Evolutionary conservation across 306 rosid genomes (phyloP), one percentile per base, ranked within the genome.

Genomic region (Cyamopsis tetragonoloba): DNA sequence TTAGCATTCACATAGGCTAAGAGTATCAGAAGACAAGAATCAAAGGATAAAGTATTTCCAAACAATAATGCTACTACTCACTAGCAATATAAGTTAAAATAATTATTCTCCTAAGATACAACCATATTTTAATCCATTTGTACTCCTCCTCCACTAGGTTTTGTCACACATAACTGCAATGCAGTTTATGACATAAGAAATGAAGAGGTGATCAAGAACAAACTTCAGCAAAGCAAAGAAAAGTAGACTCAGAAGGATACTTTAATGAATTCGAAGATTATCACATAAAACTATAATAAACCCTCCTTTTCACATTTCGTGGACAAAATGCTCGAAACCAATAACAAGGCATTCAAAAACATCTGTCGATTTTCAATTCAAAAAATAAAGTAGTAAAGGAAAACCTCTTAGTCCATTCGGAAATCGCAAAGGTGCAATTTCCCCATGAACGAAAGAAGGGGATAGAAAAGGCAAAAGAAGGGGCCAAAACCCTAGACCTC

Each of bases 401-500:
- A 67, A 66, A n/a, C n/a, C 5, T 51, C 20, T 17, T 4, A 38
- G 39, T 31, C 15, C 27, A 62, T 58, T 38, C 24, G 1, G 34
- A 35, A 57, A 56, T 47, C 13, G 30, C 20, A 28, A 20, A 53
- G 51, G 62, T 9, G 13, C 7, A 55, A 51, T 48, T 28, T 44
- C 34, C 5, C 11, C 9, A 20, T 19, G 37, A 18, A 58, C 6
- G 47, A 58, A 67, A 44, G 13, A 63, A 2, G 4, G 8, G 10
- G 38, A 66, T 60, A 19, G 15, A 31, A 39, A 41, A 17, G 15
- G 15, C 14, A 6, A 46, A 7, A 5, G 32, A 44, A 13, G 9
- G 39, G 3, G 77, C 24, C 28, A 69, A 79, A 79, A 68, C 83
- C 83, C 83, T 79, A 74, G 65, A 79, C 48, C 56, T 32, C 11